These are phyloP conservation scores for Poronia punctata DNA, from an alignment of 495 filamentous ascomycete genomes.

Conservation along the genomic window DNA sequence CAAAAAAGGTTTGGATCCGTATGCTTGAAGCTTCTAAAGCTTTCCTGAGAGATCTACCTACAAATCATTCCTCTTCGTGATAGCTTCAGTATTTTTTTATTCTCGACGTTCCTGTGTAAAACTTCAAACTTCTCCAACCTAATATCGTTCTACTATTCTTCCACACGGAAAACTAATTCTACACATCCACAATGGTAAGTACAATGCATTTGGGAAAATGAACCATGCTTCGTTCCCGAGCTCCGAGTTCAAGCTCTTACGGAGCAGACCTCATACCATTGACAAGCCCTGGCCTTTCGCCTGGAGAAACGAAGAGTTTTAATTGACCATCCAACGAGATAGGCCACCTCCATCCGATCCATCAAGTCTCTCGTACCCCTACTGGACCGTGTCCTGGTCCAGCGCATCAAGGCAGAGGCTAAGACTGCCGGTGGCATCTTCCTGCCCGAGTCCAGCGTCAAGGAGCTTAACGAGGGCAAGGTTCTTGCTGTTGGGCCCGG, in stretches of 20 bases:
- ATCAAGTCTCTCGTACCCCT: slow-evolving; percentile 95
- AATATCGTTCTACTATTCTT: too few relatives aligned
- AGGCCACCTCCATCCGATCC: slow-evolving; percentile 75
- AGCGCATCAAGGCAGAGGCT: slow-evolving; percentile 93
- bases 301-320: too few relatives aligned
- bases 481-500: slow-evolving; percentile 95
- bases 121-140: slow-evolving; percentile 3
- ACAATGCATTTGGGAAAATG: too few relatives aligned
- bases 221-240: too few relatives aligned
- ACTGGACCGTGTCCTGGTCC: slow-evolving; percentile 95
- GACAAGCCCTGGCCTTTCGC: too few relatives aligned
- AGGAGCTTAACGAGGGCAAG: slow-evolving; percentile 95
- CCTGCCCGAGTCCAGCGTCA: slow-evolving; percentile 92
- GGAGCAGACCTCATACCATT: background rate
- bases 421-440: slow-evolving; percentile 96
- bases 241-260: background rate
- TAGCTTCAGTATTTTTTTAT: slow-evolving; percentile 26
- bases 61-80: slow-evolving; percentile 17
- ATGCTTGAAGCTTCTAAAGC: slow-evolving; percentile 31
- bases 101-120: slow-evolving; percentile 6
- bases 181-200: slow-evolving; percentile 32
- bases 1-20: slow-evolving; percentile 24
- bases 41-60: slow-evolving; percentile 12
- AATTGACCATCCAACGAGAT: too few relatives aligned
- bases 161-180: too few relatives aligned